These are phyloP conservation scores for Apiospora marii DNA, from an alignment of 2,329 filamentous ascomycete genomes.

Conservation along the genomic window DNA sequence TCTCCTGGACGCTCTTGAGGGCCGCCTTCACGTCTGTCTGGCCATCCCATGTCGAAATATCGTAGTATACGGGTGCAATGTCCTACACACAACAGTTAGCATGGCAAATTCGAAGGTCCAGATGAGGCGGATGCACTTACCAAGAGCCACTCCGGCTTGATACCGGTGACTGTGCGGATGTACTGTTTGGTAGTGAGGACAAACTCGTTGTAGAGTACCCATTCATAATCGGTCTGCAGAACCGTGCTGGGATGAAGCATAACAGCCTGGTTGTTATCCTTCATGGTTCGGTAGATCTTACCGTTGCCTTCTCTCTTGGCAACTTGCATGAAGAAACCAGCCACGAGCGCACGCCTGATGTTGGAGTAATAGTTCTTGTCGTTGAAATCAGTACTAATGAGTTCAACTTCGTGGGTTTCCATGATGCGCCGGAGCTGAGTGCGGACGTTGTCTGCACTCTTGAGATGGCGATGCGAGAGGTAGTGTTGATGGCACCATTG, in stretches of 20 bases:
- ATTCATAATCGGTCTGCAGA: slow-evolving; percentile 86
- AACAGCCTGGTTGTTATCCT: slow-evolving; percentile 94
- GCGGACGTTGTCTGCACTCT: slow-evolving; percentile 93
- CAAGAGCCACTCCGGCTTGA: slow-evolving; percentile 93
- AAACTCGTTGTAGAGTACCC: slow-evolving; percentile 98
- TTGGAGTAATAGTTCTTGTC: slow-evolving; percentile 99
- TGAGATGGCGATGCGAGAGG: slow-evolving; percentile 85
- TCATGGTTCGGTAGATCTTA: slow-evolving; percentile 94
- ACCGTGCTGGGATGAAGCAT: slow-evolving; percentile 94
- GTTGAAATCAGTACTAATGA: slow-evolving; percentile 88
- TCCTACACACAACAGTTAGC: slow-evolving; percentile 62
- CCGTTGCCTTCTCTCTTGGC: slow-evolving; percentile 89
- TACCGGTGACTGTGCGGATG: slow-evolving; percentile 89
- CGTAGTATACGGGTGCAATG: slow-evolving; percentile 93
- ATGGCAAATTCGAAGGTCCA: too few relatives aligned
- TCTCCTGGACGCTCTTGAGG: slow-evolving; percentile 64
- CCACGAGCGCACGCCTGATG: slow-evolving; percentile 88
- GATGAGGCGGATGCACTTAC: slow-evolving; percentile 56
- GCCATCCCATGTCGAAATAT: slow-evolving; percentile 76
- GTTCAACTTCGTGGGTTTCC: slow-evolving; percentile 87
- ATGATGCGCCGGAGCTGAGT: slow-evolving; percentile 93
- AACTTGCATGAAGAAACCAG: slow-evolving; percentile 99
- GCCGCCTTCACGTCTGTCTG: slow-evolving; percentile 86
- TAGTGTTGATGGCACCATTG: slow-evolving; percentile 98
- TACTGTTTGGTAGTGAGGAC: slow-evolving; percentile 98